Conservation (phyloP, 805 yeast genomes). For the Kazachstania kunashirensis region DNA sequence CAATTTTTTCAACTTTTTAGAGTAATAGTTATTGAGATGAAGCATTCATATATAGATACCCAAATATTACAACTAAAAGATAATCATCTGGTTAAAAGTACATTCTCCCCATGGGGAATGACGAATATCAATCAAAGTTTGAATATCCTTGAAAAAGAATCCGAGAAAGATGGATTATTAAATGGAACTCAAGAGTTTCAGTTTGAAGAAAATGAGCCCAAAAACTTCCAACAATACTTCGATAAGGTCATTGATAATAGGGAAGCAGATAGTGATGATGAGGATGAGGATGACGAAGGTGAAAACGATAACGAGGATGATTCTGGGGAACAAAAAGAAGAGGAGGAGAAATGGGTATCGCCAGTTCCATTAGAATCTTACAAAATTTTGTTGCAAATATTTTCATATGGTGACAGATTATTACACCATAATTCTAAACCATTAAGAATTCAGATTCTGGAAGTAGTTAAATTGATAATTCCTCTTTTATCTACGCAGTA, state of each 20-base stretch:
- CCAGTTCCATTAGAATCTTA: conserved; percentile 57
- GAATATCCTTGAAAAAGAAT: conserved; percentile 33
- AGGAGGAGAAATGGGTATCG: conserved; percentile 51
- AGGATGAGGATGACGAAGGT: conserved; percentile 15
- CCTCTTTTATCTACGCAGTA: conserved; percentile 46
- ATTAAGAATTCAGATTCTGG: conserved; percentile 48
- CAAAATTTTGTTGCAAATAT: conserved; percentile 47
- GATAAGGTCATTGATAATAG: conserved; percentile 12
- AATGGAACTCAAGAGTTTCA: conserved; percentile 1
- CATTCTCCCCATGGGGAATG: conserved; percentile 55
- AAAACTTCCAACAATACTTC: conserved; percentile 29
- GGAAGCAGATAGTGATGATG: conserved; percentile 32
- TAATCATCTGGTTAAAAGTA: conserved; percentile 16
- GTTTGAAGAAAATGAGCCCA: conserved; percentile 28
- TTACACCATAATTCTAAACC: conserved; percentile 56
- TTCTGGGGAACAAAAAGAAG: conserved; percentile 10
- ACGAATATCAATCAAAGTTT: conserved; percentile 35
- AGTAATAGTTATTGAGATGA: conserved; percentile 44
- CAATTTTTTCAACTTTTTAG: conserved; percentile 67
- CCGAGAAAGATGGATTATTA: conserved; percentile 12
- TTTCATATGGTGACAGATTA: conserved; percentile 58
- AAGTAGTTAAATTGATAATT: conserved; percentile 35
- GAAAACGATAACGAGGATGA: conserved; percentile 14
- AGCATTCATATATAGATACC: conserved; percentile 29
- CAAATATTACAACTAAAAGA: conserved; percentile 10